A percentile compares a stretch with the other conserved stretches of the same genome.
Evolutionary conservation across 1,284 basidiomycete genomes (phyloP).

Genomic region (Pascua guehoae): DNA sequence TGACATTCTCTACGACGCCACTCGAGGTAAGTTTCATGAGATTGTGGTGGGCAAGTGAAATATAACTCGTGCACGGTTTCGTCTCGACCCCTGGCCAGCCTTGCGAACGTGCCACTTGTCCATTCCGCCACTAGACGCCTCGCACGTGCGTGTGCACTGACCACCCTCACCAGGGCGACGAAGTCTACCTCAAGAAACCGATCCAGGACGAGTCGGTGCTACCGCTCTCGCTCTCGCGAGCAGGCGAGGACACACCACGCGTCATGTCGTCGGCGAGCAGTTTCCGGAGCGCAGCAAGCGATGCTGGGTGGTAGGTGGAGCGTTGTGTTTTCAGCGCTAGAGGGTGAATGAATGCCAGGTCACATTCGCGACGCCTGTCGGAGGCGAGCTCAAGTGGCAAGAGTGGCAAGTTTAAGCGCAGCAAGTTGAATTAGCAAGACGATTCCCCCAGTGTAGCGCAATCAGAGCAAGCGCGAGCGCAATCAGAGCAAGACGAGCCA

Average conservation of each 20-base stretch:
- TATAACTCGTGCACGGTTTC: not conserved
- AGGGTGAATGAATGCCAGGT: too few relatives aligned
- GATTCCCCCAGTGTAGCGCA: not conserved
- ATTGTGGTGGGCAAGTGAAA: too few relatives aligned
- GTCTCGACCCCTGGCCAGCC: too few relatives aligned
- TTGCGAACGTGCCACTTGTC: too few relatives aligned
- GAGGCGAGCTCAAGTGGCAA: too few relatives aligned
- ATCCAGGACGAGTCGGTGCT: conserved; percentile 50
- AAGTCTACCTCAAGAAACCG: conserved; percentile 49
- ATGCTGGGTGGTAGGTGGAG: conserved; percentile 21
- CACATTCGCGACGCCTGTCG: too few relatives aligned
- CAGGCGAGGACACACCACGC: conserved; percentile 47
- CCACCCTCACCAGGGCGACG: conserved; percentile 40
- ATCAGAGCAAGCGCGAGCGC: too few relatives aligned
- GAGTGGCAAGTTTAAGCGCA: too few relatives aligned
- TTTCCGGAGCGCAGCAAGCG: conserved; percentile 33
- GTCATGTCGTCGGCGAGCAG: conserved; percentile 44
- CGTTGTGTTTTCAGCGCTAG: too few relatives aligned
- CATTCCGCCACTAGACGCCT: too few relatives aligned
- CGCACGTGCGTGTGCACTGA: conserved; percentile 1
- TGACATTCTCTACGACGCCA: conserved; percentile 50
- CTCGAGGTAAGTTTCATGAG: conserved; percentile 40
- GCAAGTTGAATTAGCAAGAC: too few relatives aligned
- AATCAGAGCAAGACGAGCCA: too few relatives aligned
- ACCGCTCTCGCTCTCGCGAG: conserved; percentile 40